Evolutionary conservation across 1,139 yeast genomes (phyloP).

Genomic region (Protomyces pachydermus): DNA sequence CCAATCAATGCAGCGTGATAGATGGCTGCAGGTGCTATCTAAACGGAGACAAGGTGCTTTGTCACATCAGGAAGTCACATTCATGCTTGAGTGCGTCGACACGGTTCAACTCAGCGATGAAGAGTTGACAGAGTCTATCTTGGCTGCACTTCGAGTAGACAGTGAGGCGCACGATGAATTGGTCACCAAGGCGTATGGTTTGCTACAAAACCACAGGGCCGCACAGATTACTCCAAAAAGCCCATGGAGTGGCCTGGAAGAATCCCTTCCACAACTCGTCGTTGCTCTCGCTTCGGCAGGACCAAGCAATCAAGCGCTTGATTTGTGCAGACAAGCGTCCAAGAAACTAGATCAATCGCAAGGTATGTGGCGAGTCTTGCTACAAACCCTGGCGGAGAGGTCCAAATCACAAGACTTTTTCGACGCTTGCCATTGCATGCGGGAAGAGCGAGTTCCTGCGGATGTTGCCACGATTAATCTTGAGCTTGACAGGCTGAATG

Average conservation of each 20-base stretch:
- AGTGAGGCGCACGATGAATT: constrained; percentile 1
- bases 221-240: not conserved
- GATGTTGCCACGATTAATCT: constrained; percentile 11
- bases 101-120: not conserved
- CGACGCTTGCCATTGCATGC: constrained; percentile 10
- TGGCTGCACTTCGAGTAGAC: constrained; percentile 1
- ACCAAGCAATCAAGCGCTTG: not conserved
- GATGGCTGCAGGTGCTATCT: not conserved
- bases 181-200: constrained; percentile 2
- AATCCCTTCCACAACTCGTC: not conserved
- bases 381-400: constrained; percentile 1
- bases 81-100: not conserved
- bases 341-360: not conserved
- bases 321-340: not conserved
- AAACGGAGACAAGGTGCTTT: not conserved
- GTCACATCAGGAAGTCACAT: not conserved
- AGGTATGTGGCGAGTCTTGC: constrained; percentile 8
- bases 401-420: constrained; percentile 7
- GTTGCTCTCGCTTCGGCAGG: not conserved
- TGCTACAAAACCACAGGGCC: not conserved
- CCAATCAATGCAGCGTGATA: not conserved
- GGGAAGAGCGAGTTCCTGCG: not conserved
- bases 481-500: constrained; percentile 3
- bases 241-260: not conserved
- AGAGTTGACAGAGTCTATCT: not conserved